These are phyloP conservation scores for Lentinula sp. DNA, from an alignment of 768 basidiomycete species.

Conservation along the genomic window DNA sequence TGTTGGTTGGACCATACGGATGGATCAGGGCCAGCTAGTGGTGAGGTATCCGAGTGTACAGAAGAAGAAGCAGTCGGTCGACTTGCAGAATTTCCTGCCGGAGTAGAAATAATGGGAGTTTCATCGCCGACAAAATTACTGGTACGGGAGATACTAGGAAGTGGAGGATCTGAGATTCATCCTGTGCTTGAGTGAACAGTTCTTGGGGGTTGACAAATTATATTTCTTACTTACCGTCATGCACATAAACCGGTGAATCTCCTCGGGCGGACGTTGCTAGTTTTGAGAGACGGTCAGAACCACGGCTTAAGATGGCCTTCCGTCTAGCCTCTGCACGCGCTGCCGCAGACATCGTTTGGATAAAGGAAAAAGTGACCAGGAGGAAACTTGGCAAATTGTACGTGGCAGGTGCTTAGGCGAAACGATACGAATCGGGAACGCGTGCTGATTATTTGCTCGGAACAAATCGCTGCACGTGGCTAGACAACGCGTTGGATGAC, in stretches of 20 bases:
- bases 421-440: background rate
- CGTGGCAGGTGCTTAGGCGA: background rate
- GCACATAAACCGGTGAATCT: slow-evolving; percentile 51
- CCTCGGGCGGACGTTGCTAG: slow-evolving; percentile 69
- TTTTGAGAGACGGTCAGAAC: slow-evolving; percentile 70
- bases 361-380: background rate
- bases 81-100: slow-evolving; percentile 4
- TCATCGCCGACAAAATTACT: slow-evolving; percentile 43
- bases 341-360: slow-evolving; percentile 38
- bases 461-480: background rate
- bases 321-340: slow-evolving; percentile 73
- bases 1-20: slow-evolving; percentile 65
- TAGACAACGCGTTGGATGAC: background rate
- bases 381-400: background rate
- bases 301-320: slow-evolving; percentile 69
- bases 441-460: too few species aligned
- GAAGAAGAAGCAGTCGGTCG: slow-evolving; percentile 13
- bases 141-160: slow-evolving; percentile 25
- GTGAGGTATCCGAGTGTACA: slow-evolving; percentile 16
- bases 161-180: slow-evolving; percentile 29
- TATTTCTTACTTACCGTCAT: slow-evolving; percentile 34
- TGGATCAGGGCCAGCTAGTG: slow-evolving; percentile 32
- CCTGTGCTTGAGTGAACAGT: background rate
- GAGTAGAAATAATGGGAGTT: slow-evolving; percentile 28
- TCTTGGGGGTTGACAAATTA: slow-evolving; percentile 1